Evolutionary conservation across 495 filamentous ascomycete genomes (phyloP).

Genomic region (Cercophora samala): DNA sequence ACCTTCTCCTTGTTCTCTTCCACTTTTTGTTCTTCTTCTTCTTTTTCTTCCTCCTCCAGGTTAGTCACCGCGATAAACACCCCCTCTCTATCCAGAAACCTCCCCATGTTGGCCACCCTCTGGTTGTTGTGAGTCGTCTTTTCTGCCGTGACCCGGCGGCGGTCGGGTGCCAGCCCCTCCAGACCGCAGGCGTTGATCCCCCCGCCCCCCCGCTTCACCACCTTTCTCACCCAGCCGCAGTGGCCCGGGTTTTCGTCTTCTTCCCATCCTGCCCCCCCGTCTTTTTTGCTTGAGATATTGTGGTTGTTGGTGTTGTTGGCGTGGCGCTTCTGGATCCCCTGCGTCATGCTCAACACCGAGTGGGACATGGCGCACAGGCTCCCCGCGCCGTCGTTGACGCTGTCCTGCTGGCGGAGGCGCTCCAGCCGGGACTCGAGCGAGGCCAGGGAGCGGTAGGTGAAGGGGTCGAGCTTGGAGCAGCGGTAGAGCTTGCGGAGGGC

Average conservation of each 20-base stretch:
- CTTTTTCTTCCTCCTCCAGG: neutral
- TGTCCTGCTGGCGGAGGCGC: constrained; percentile 1
- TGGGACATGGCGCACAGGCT: constrained; percentile 12
- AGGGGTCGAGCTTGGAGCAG: constrained; percentile 10
- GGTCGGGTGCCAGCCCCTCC: too few species aligned
- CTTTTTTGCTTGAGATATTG: too few species aligned
- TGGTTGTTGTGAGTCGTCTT: too few species aligned
- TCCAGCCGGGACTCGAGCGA: constrained; percentile 10
- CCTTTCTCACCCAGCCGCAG: too few species aligned
- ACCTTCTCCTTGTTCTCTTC: neutral
- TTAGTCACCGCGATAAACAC: neutral
- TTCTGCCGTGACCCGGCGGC: too few species aligned
- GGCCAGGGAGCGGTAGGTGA: constrained; percentile 8
- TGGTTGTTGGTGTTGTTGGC: neutral
- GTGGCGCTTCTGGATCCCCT: constrained; percentile 9
- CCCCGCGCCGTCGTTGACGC: constrained; percentile 9
- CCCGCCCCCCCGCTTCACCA: too few species aligned
- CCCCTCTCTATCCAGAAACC: neutral
- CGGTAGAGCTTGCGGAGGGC: constrained; percentile 1
- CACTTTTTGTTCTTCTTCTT: too few species aligned
- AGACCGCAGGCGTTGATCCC: neutral
- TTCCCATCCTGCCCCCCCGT: too few species aligned
- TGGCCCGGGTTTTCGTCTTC: too few species aligned
- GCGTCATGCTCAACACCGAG: constrained; percentile 1
- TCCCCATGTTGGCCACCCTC: too few species aligned